phyloP scores from a whole-genome alignment of 176 grass and related monocot species.

The Oryza punctata region DNA sequence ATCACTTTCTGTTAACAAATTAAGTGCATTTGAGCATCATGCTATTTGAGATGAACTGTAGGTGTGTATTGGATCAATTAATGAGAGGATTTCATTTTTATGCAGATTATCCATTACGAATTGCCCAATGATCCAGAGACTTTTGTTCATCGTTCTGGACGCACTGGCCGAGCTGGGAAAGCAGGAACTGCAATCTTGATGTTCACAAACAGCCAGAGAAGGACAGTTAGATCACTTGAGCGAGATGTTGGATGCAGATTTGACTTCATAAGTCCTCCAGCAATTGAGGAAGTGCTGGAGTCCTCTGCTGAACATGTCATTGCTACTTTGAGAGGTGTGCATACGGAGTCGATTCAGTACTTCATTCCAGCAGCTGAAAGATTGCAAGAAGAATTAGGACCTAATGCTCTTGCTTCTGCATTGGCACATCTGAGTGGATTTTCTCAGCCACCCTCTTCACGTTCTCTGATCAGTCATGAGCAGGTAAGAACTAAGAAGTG shows the following conservation, averaged over 20 bases:
- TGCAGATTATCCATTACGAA: conserved; percentile 97
- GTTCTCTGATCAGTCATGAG: conserved; percentile 90
- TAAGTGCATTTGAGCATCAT: conserved; percentile 16
- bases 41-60: conserved; percentile 10
- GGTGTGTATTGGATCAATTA: conserved; percentile 2
- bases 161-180: conserved; percentile 97
- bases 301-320: conserved; percentile 95
- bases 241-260: conserved; percentile 89
- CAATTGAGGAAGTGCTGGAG: conserved; percentile 75
- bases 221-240: conserved; percentile 92
- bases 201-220: conserved; percentile 90
- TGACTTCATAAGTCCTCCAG: conserved; percentile 78
- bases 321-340: conserved; percentile 79
- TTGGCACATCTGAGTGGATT: conserved; percentile 99
- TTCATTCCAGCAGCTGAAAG: conserved; percentile 76
- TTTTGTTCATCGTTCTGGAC: conserved; percentile 98
- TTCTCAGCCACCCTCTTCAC: conserved; percentile 90
- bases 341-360: conserved; percentile 72
- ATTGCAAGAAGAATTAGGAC: conserved; percentile 71
- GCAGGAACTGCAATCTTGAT: conserved; percentile 91
- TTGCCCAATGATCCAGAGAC: conserved; percentile 96
- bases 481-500: conserved; percentile 68
- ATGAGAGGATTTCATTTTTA: conserved; percentile 28
- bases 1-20: neutral
- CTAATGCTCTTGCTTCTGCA: conserved; percentile 86